Base-by-base conservation (phyloP, 768 basidiomycete genomes). In the Kwoniella mangroviensis region DNA sequence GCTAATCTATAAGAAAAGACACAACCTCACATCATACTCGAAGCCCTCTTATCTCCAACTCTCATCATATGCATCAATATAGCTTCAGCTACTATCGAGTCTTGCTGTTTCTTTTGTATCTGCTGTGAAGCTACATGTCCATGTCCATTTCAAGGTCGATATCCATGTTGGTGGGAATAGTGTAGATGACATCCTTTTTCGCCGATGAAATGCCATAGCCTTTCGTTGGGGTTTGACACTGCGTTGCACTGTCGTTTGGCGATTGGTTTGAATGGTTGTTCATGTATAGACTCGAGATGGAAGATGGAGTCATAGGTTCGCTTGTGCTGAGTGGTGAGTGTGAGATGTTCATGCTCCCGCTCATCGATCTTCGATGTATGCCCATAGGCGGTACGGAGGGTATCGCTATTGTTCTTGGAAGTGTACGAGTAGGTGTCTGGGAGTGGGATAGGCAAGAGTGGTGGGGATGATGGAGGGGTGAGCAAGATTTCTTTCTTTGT, bases 391-490 rank as follows among this genome's bases (percentile, higher is more conserved):
- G 34, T n/a, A 41, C 11, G 45, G 17, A n/a, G 4, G 65, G 53
- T 45, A 63, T 43, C 12, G 45, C 41, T 6, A 63, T 69, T 19
- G 68, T 43, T 40, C 26, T 34, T 24, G 62, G 43, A 41, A 40
- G 54, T 21, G 56, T 17, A 22, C 9, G 22, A 5, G 45, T 9
- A 28, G 13, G 15, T 62, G 12, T 34, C 51, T 43, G 65, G 65
- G 40, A 66, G 54, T n/a, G 65, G 65, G n/a, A 66, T 45, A 10
- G 65, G 54, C 43, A 22, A 62, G 62, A 63, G 53, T 57, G 55
- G 62, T 59, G 68, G 59, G 61, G 68, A 56, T 60, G 63, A 34
- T 60, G 55, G 68, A 60, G 62, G 68, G 68, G 61, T 63, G 59
- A 63, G 61, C 61, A 63, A 24, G 28, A 57, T 61, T 49, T 51